These are phyloP conservation scores for Penicillium hordei DNA, from an alignment of 2,329 filamentous ascomycete genomes.

Conservation along the genomic window DNA sequence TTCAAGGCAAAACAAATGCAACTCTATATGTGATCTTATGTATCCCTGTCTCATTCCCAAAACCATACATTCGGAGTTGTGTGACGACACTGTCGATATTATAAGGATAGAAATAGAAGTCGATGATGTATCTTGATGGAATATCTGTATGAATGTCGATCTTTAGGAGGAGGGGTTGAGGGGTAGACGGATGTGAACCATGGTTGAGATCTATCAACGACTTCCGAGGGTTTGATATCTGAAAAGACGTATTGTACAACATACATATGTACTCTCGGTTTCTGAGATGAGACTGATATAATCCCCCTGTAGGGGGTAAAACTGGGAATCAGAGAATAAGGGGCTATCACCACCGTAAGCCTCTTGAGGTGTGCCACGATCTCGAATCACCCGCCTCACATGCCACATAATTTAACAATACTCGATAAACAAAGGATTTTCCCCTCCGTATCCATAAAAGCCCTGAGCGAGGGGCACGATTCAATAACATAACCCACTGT, in stretches of 20 bases:
- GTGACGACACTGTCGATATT: conserved; percentile 8
- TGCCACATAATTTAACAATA: conserved; percentile 24
- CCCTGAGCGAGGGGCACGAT: conserved; percentile 8
- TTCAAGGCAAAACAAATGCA: background rate
- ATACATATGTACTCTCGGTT: too few relatives aligned
- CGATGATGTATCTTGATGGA: background rate
- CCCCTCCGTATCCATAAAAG: conserved; percentile 3
- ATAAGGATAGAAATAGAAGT: background rate
- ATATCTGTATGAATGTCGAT: background rate
- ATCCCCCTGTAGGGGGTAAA: background rate
- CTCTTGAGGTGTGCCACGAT: conserved; percentile 22
- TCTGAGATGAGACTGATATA: background rate
- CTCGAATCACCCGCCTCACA: conserved; percentile 27
- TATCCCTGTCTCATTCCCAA: conserved; percentile 27
- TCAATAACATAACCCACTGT: conserved; percentile 1
- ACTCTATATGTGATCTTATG: conserved; percentile 3
- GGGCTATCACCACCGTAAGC: conserved; percentile 1
- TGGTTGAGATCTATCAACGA: conserved; percentile 16
- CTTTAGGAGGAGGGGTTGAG: conserved; percentile 4
- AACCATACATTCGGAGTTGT: conserved; percentile 16
- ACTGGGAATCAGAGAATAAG: background rate
- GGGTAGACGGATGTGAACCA: conserved; percentile 22
- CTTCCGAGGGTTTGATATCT: background rate
- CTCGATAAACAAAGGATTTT: conserved; percentile 17
- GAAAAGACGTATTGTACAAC: background rate